Percentiles rank a stretch among this genome's conserved stretches.
phyloP scores from a whole-genome alignment of 1,284 basidiomycete genomes.

The Rhodotorula sp. region DNA sequence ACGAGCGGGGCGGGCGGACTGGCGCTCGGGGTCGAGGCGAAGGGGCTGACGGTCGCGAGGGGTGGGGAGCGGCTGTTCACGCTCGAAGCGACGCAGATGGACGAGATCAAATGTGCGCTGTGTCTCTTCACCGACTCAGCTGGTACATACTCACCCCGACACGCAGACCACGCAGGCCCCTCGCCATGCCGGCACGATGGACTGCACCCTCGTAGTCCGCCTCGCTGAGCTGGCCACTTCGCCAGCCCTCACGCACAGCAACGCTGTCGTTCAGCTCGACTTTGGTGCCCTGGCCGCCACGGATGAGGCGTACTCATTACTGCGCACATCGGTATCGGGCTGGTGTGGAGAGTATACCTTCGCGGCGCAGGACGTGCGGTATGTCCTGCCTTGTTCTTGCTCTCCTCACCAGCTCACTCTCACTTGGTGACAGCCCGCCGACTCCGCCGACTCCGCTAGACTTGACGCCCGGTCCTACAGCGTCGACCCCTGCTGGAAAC shows the following conservation, averaged over 20 bases:
- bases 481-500: too few relatives aligned
- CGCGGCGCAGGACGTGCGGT: background rate
- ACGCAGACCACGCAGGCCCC: background rate
- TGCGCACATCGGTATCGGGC: background rate
- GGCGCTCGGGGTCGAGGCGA: background rate
- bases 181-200: background rate
- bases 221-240: background rate
- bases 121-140: too few relatives aligned
- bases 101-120: background rate
- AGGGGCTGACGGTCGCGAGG: background rate
- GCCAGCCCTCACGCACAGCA: background rate
- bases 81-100: background rate
- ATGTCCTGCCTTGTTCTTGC: too few relatives aligned
- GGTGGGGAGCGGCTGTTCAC: background rate
- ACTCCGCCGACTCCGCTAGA: too few relatives aligned
- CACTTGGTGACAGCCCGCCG: too few relatives aligned
- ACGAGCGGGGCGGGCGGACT: background rate
- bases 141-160: too few relatives aligned
- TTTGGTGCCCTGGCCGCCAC: background rate
- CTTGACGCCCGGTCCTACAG: too few relatives aligned
- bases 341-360: background rate
- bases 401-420: too few relatives aligned
- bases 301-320: too few relatives aligned
- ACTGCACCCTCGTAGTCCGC: background rate
- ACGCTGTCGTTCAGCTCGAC: background rate